Evolutionary conservation across 441 rosid genomes (phyloP).

Genomic region (Corymbia citriodora): DNA sequence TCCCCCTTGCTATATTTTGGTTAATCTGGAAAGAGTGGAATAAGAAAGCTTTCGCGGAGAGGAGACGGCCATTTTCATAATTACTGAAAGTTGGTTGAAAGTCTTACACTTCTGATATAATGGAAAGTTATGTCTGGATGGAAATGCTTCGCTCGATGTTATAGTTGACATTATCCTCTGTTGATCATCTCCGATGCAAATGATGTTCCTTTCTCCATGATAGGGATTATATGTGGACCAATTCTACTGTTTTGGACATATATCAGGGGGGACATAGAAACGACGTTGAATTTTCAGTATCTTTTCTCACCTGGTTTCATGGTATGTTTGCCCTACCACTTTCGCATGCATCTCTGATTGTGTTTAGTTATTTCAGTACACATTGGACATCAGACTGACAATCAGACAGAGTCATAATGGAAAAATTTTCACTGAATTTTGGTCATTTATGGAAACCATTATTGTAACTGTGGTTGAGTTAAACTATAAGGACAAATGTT

Average conservation of each 20-base stretch:
- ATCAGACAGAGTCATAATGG: background rate
- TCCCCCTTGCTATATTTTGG: background rate
- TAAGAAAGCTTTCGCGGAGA: background rate
- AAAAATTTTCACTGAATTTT: background rate
- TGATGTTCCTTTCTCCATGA: slow-evolving; percentile 16
- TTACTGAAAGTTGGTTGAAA: background rate
- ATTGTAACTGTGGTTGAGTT: background rate
- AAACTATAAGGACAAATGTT: background rate
- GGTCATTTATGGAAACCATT: background rate
- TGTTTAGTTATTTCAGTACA: background rate
- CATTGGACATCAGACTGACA: background rate
- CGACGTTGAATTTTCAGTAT: slow-evolving; percentile 52
- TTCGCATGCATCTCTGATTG: background rate
- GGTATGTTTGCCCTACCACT: slow-evolving; percentile 32
- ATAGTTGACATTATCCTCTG: background rate
- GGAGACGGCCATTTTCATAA: background rate
- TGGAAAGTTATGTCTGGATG: background rate
- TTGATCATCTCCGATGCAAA: background rate
- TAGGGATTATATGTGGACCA: slow-evolving; percentile 84
- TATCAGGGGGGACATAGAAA: slow-evolving; percentile 65
- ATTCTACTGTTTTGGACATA: slow-evolving; percentile 79
- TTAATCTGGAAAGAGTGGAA: background rate
- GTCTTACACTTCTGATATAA: background rate
- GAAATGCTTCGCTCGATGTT: background rate
- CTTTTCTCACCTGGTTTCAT: slow-evolving; percentile 72